A percentile compares a stretch with the other conserved stretches of the same genome.
Conservation (phyloP, 495 filamentous ascomycete species). For the Filosporella fistucella region DNA sequence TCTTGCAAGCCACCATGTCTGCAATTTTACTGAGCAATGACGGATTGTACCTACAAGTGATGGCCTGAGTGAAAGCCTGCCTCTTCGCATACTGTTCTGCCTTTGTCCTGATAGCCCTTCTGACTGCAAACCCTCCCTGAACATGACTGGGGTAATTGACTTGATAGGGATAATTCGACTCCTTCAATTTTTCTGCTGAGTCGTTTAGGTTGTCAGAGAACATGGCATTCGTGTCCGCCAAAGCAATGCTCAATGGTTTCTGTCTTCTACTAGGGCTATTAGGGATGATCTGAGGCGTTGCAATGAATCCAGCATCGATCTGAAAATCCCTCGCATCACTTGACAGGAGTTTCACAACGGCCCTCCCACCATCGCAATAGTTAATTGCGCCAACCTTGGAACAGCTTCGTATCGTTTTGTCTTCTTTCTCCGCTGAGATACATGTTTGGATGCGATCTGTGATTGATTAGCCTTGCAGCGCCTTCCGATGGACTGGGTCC, state of each 20-base stretch:
- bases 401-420: background rate
- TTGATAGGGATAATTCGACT: conserved; percentile 65
- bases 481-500: no score
- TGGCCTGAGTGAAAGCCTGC: conserved; percentile 74
- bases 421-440: no score
- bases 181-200: conserved; percentile 51
- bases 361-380: background rate
- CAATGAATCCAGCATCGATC: no score
- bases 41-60: conserved; percentile 56
- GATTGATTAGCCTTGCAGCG: no score
- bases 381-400: background rate
- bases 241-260: conserved; percentile 70
- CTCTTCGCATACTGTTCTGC: conserved; percentile 72
- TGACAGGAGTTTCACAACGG: no score
- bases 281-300: no score
- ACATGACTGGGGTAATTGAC: conserved; percentile 75
- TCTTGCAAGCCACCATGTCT: no score
- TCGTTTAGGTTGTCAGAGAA: conserved; percentile 38
- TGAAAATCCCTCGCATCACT: no score
- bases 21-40: no score
- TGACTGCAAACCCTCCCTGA: conserved; percentile 70
- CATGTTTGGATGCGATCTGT: no score
- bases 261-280: no score
- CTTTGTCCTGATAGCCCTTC: conserved; percentile 55
- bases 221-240: conserved; percentile 46